Conservation (phyloP, 495 filamentous ascomycete species). For the Talaromyces nanjingensis region DNA sequence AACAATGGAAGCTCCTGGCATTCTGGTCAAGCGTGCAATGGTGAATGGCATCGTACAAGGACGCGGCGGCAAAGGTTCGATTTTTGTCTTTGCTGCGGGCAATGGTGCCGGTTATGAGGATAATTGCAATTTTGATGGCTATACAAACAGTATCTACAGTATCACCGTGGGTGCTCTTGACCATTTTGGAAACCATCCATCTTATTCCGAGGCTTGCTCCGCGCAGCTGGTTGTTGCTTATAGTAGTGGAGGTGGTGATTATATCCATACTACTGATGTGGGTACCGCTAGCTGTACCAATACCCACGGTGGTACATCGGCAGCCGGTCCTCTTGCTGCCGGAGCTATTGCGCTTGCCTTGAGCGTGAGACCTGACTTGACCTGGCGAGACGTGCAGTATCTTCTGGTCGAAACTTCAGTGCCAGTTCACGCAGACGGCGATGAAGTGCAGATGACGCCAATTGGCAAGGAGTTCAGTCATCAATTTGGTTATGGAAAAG, state of each 20-base stretch:
- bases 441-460: conserved; percentile 71
- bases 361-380: conserved; percentile 75
- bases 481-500: conserved; percentile 89
- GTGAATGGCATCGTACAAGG: conserved; percentile 87
- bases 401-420: conserved; percentile 79
- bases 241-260: conserved; percentile 80
- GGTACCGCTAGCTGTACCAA: conserved; percentile 70
- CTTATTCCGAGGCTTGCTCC: conserved; percentile 93
- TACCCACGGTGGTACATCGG: conserved; percentile 90
- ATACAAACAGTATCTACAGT: conserved; percentile 98
- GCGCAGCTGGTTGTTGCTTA: conserved; percentile 94
- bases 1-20: conserved; percentile 88
- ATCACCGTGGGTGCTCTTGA: conserved; percentile 95
- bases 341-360: conserved; percentile 92
- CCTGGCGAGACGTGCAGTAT: conserved; percentile 94
- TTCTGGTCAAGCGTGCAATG: conserved; percentile 85
- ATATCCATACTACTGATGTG: conserved; percentile 95
- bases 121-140: conserved; percentile 99
- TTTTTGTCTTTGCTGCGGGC: conserved; percentile 95
- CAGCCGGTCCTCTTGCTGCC: conserved; percentile 85
- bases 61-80: conserved; percentile 72
- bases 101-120: conserved; percentile 76
- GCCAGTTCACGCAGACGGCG: conserved; percentile 65
- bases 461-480: conserved; percentile 87
- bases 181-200: conserved; percentile 73